Conservation (phyloP, 441 rosid species). For the Syzygium syzygioides region DNA sequence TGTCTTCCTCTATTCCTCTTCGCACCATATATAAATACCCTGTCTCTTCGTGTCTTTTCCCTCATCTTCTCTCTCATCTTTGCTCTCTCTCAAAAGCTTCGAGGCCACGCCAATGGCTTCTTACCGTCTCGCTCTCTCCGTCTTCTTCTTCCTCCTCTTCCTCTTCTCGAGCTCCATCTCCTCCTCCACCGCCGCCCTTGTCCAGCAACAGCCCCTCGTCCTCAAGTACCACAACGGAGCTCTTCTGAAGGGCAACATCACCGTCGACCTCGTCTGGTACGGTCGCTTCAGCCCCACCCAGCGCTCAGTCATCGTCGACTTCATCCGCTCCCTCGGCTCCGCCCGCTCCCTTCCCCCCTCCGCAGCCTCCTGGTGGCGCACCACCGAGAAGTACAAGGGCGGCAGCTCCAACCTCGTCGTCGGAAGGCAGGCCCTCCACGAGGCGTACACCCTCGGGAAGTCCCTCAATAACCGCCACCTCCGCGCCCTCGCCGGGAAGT, state of each 20-base stretch:
- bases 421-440: slow-evolving; percentile 52
- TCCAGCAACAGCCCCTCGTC: slow-evolving; percentile 67
- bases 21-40: too few relatives aligned
- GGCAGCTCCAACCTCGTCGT: slow-evolving; percentile 47
- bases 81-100: too few relatives aligned
- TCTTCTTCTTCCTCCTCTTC: slow-evolving; percentile 12
- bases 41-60: too few relatives aligned
- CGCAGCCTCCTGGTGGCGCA: slow-evolving; percentile 66
- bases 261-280: slow-evolving; percentile 80
- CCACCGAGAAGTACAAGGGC: slow-evolving; percentile 61
- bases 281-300: slow-evolving; percentile 68
- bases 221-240: slow-evolving; percentile 77
- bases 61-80: too few relatives aligned
- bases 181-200: slow-evolving; percentile 33
- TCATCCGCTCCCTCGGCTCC: slow-evolving; percentile 51
- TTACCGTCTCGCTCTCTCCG: slow-evolving; percentile 11
- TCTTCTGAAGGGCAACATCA: slow-evolving; percentile 63
- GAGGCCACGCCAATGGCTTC: slow-evolving; percentile 27
- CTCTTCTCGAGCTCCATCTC: slow-evolving; percentile 4
- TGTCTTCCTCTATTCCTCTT: too few relatives aligned
- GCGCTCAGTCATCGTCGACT: slow-evolving; percentile 68
- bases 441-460: slow-evolving; percentile 55
- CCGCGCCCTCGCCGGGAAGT: slow-evolving; percentile 44
- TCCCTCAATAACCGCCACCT: slow-evolving; percentile 37
- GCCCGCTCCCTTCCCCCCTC: slow-evolving; percentile 28